These are phyloP conservation scores for Colletotrichum lindemuthianum DNA, from an alignment of 2,329 filamentous ascomycete genomes.

Conservation along the genomic window DNA sequence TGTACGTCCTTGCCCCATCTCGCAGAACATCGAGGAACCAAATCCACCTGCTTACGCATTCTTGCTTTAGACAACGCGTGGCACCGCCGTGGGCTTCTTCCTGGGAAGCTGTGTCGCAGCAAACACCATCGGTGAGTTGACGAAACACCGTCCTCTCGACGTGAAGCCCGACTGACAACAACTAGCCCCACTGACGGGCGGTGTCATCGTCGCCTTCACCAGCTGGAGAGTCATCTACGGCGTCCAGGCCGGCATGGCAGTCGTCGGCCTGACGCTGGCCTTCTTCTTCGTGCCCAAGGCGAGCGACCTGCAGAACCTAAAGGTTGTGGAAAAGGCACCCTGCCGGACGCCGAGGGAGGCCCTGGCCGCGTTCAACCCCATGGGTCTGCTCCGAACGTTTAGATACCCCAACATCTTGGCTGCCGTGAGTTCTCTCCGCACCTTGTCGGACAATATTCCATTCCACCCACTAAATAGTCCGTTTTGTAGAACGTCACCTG, in stretches of 20 bases:
- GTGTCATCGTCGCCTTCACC: conserved; percentile 74
- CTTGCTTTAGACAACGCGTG: conserved; percentile 27
- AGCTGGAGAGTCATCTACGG: conserved; percentile 79
- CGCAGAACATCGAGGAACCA: no score
- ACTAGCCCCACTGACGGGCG: conserved; percentile 51
- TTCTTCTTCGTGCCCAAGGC: conserved; percentile 75
- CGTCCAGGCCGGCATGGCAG: conserved; percentile 72
- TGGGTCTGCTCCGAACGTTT: conserved; percentile 72
- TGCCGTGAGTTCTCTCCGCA: conserved; percentile 54
- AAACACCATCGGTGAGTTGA: conserved; percentile 22
- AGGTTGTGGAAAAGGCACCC: conserved; percentile 58
- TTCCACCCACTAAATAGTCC: neutral
- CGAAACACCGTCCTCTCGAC: neutral
- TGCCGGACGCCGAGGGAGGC: conserved; percentile 28
- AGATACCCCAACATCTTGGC: conserved; percentile 71
- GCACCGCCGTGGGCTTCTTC: conserved; percentile 35
- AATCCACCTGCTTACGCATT: no score
- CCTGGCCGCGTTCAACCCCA: conserved; percentile 68
- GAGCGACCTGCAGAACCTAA: conserved; percentile 64
- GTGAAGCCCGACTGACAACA: neutral
- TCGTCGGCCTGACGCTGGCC: conserved; percentile 62
- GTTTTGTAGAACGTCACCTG: conserved; percentile 24
- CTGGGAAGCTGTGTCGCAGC: conserved; percentile 35
- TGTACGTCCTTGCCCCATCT: neutral
- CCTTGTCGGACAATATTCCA: neutral